A percentile compares a stretch with the other conserved stretches of the same genome.
Conservation (phyloP, 2,329 filamentous ascomycete species). For the Geosmithia flava region DNA sequence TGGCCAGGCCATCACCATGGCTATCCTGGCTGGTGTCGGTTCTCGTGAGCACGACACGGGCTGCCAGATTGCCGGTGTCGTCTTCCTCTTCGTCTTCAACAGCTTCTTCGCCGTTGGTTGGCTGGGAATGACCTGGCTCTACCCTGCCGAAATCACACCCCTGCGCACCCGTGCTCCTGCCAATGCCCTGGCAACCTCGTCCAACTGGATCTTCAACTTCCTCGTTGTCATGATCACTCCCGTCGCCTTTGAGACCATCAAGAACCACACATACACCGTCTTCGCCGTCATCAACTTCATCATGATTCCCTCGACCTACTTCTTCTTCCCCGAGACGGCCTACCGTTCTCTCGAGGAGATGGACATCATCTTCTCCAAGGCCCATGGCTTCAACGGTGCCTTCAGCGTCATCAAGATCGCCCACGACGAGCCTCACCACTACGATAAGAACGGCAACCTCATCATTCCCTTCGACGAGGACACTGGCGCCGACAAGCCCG, state of each 20-base stretch:
- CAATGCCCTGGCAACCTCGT: slow-evolving; percentile 40
- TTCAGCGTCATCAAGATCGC: slow-evolving; percentile 23
- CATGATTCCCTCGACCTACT: slow-evolving; percentile 44
- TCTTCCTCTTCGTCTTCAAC: slow-evolving; percentile 53
- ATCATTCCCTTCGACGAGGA: slow-evolving; percentile 32
- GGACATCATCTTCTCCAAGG: slow-evolving; percentile 51
- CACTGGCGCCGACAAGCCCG: neutral
- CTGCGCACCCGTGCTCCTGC: slow-evolving; percentile 53
- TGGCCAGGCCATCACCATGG: slow-evolving; percentile 52
- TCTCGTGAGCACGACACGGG: slow-evolving; percentile 31
- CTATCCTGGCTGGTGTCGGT: slow-evolving; percentile 45
- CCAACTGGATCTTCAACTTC: slow-evolving; percentile 54
- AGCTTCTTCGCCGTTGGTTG: slow-evolving; percentile 48
- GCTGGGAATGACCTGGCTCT: slow-evolving; percentile 49
- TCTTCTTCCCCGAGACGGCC: slow-evolving; percentile 54
- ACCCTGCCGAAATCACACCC: slow-evolving; percentile 55
- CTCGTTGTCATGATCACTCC: slow-evolving; percentile 52
- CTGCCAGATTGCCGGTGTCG: slow-evolving; percentile 48
- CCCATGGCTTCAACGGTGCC: slow-evolving; percentile 25
- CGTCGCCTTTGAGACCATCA: slow-evolving; percentile 42
- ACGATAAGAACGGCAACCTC: slow-evolving; percentile 46
- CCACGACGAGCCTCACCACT: slow-evolving; percentile 36
- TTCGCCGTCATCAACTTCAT: slow-evolving; percentile 54
- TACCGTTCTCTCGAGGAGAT: slow-evolving; percentile 55
- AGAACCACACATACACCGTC: slow-evolving; percentile 50